phyloP scores from a whole-genome alignment of 108 stramenopile genomes.

The Bacterosira constricta region DNA sequence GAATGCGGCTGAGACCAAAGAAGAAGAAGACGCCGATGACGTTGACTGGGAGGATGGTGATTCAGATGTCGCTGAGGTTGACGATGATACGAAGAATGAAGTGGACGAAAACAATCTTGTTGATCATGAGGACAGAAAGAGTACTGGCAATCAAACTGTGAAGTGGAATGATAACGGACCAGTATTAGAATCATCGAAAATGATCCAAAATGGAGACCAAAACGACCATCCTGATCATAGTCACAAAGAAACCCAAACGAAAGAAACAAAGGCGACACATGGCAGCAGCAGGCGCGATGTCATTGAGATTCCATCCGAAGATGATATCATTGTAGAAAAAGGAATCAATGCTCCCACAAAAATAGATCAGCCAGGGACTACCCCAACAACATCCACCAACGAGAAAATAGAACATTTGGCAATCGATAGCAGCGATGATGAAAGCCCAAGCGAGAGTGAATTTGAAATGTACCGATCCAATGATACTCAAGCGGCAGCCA shows the following conservation, averaged over 20 bases:
- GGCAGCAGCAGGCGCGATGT: neutral
- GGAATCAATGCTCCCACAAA: neutral
- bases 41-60: constrained; percentile 43
- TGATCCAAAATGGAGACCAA: too few relatives aligned
- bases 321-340: neutral
- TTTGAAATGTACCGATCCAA: constrained; percentile 12
- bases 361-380: neutral
- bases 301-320: neutral
- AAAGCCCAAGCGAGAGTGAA: constrained; percentile 9
- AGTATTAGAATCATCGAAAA: too few relatives aligned
- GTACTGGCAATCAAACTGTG: neutral
- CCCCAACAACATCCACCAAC: neutral
- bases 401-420: neutral
- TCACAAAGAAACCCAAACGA: too few relatives aligned
- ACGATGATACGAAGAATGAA: neutral
- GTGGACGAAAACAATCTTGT: neutral
- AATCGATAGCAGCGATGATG: neutral
- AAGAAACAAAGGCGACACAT: neutral
- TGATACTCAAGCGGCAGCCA: constrained; percentile 60
- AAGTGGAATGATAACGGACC: too few relatives aligned
- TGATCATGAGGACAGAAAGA: neutral
- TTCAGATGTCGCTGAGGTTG: constrained; percentile 14
- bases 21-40: constrained; percentile 20
- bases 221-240: too few relatives aligned
- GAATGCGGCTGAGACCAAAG: neutral